Base-by-base conservation (phyloP, 1,139 yeast genomes). In the Maudiozyma humilis region DNA sequence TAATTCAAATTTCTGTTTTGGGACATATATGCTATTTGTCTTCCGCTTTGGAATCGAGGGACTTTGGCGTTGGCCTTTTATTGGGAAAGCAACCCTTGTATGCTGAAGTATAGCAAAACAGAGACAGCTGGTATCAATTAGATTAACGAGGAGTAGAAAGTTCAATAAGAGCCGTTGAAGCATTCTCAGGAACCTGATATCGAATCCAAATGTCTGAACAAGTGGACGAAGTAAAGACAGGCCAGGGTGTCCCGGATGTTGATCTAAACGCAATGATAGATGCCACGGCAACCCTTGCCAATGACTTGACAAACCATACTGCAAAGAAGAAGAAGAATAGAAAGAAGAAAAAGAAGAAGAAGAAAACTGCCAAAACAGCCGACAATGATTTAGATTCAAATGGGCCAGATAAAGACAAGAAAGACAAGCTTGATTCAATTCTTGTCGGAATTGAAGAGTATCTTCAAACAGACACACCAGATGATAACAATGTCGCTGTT, bases 401-500 rank as follows among this genome's bases (percentile, higher is more conserved):
- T 3, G 15, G 12, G 4, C 14, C 15, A 3, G 20, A 30, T 15
- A 18, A 18, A n/a, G 34, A 17, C 4, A 32, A 38, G 23, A 23
- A 36, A 20, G 32, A 36, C 18, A 44, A 37, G 5, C 29, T 50
- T 18, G 52, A 49, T 41, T 36, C 46, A 7, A 41, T 50, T 23
- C 32, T 49, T 40, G 48, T 45, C 5, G 53, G 52, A 25, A 47
- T 50, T 32, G 52, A 50, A 40, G 48, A 48, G 32, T 47, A 44
- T 27, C 29, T 47, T 19, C 47, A 44, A 19, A 39, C 30, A 19
- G 48, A 43, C 25, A 32, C 15, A 15, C 10, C 19, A 27, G 23
- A 17, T n/a, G 16, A 31, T 14, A 41, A 36, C 7, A 41, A 32
- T 19, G 36, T 44, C n/a, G 15, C 35, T 2, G 44, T 37, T 13